Evolutionary conservation across 2,329 filamentous ascomycete genomes (phyloP), one percentile per base, ranked within the genome.

Genomic region (Thelonectria rubi): DNA sequence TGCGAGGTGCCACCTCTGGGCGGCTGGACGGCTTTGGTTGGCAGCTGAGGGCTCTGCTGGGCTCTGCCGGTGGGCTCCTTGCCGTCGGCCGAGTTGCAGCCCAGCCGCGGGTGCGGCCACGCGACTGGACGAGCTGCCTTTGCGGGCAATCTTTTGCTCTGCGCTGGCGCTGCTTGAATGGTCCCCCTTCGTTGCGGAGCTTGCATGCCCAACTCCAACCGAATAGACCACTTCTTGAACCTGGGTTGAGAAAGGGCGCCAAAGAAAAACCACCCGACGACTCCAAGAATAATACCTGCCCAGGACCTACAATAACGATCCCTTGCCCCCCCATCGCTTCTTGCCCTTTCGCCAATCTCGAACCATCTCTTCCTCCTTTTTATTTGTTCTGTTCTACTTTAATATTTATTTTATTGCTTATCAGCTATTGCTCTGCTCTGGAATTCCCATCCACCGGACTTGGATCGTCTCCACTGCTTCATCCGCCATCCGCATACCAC

Each of bases 401-500:
- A 37, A 37, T 37, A 37, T 37, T 30, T 37, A 15, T 37, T 37
- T 37, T 37, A 37, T 37, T 37, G 34, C 15, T 37, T 30, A 5
- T 8, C 34, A 10, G 3, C 34, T 37, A 12, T 53, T 63, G n/a
- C n/a, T n/a, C n/a, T 55, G 18, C 49, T 65, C 55, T 62, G 59
- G 68, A 71, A 68, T 68, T 65, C 58, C 55, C 18, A 18, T 39
- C 32, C 11, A 34, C 11, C 32, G 34, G 40, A 24, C 52, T 54
- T 42, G 26, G 52, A 53, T 55, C 46, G 47, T 49, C 58, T 60
- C 42, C 58, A 59, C 45, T 30, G 26, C 26, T 20, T 42, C 20
- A 37, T 54, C 56, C 50, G 46, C 50, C 46, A 42, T 65, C 59
- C 59, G 47, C 59, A 62, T 30, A 24, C 21, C 21, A n/a, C n/a